Percentiles rank a stretch among this genome's conserved stretches.
These are phyloP conservation scores for Geosmithia morbida DNA, from an alignment of 2,329 filamentous ascomycete species.

Conservation along the genomic window DNA sequence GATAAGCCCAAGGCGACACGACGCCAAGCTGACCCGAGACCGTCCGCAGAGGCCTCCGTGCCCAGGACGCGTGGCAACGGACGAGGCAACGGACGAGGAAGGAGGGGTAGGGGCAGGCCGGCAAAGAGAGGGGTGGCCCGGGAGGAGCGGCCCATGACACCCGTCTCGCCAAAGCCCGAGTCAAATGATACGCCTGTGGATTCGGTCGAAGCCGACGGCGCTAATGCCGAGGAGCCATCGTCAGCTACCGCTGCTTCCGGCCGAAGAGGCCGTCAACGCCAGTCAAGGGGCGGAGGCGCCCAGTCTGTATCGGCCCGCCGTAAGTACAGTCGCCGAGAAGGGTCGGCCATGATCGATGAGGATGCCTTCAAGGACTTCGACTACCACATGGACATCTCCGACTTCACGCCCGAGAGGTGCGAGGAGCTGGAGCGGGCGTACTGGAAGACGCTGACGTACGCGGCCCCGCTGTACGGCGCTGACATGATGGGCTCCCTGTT, in stretches of 20 bases:
- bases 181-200: conserved; percentile 17
- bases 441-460: conserved; percentile 96
- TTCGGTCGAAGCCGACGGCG: conserved; percentile 31
- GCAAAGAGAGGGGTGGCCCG: conserved; percentile 9
- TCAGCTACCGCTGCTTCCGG: background rate
- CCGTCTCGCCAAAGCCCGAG: conserved; percentile 36
- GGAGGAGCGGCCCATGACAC: conserved; percentile 43
- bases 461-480: conserved; percentile 85
- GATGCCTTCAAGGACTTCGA: conserved; percentile 83
- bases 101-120: conserved; percentile 20
- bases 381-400: conserved; percentile 74
- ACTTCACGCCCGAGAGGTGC: conserved; percentile 83
- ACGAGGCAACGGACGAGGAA: conserved; percentile 13
- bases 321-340: conserved; percentile 71
- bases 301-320: conserved; percentile 76
- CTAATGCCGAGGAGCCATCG: conserved; percentile 23
- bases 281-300: conserved; percentile 39
- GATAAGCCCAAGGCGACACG: conserved; percentile 31
- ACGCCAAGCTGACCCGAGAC: conserved; percentile 18
- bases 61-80: conserved; percentile 23
- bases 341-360: conserved; percentile 70
- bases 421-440: conserved; percentile 90
- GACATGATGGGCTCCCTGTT: conserved; percentile 95
- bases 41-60: conserved; percentile 11
- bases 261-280: conserved; percentile 2